These are phyloP conservation scores for Yamadazyma sp. DNA, from an alignment of 1,139 yeast genomes.

Conservation along the genomic window DNA sequence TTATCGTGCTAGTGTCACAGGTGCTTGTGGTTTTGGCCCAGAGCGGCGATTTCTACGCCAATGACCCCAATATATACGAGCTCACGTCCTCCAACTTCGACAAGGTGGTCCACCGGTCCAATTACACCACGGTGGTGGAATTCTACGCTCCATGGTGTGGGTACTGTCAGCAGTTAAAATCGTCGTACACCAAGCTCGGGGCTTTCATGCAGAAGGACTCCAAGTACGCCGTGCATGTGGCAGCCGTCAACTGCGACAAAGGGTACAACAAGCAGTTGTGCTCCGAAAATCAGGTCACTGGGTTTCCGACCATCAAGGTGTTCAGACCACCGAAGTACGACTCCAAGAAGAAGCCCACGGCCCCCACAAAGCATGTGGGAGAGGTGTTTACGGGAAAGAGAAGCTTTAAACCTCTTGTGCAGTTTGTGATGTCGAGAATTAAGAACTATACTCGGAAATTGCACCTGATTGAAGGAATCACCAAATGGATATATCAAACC, in stretches of 20 bases:
- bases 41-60: slow-evolving; percentile 18
- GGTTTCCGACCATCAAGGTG: slow-evolving; percentile 80
- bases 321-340: slow-evolving; percentile 77
- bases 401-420: slow-evolving; percentile 55
- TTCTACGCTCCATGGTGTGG: slow-evolving; percentile 99
- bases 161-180: slow-evolving; percentile 61
- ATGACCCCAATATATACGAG: slow-evolving; percentile 54
- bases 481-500: slow-evolving; percentile 13
- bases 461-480: slow-evolving; percentile 18
- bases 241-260: slow-evolving; percentile 84
- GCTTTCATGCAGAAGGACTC: slow-evolving; percentile 46
- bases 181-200: slow-evolving; percentile 63
- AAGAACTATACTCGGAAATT: slow-evolving; percentile 70
- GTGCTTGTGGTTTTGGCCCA: slow-evolving; percentile 8
- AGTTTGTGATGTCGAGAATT: slow-evolving; percentile 59
- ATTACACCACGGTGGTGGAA: slow-evolving; percentile 81
- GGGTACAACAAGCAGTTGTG: slow-evolving; percentile 68
- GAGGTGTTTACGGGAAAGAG: slow-evolving; percentile 76
- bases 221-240: slow-evolving; percentile 67
- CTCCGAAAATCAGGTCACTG: slow-evolving; percentile 61
- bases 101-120: slow-evolving; percentile 61
- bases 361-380: slow-evolving; percentile 44
- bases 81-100: slow-evolving; percentile 59
- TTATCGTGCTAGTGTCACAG: slow-evolving; percentile 1
- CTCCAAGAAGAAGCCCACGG: slow-evolving; percentile 14